These are phyloP conservation scores for Kwoniella dejecticola DNA, from an alignment of 768 basidiomycete species.

Conservation along the genomic window DNA sequence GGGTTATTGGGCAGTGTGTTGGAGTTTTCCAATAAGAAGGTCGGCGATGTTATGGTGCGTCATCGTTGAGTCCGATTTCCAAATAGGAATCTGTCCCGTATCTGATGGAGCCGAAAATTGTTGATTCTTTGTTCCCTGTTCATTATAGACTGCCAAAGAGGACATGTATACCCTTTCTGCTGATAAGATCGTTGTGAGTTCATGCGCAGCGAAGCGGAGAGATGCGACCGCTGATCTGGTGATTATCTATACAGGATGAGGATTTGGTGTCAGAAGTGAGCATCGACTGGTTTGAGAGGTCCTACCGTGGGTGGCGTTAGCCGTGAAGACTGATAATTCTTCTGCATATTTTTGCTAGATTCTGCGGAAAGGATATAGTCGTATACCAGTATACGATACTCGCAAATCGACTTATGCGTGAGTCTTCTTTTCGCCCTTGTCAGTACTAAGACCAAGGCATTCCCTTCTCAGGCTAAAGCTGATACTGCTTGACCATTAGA, in stretches of 20 bases:
- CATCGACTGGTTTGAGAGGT: too few species aligned
- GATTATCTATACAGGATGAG: constrained; percentile 25
- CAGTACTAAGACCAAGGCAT: background rate
- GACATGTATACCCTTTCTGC: constrained; percentile 45
- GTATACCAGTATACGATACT: constrained; percentile 49
- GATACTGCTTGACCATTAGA: constrained; percentile 11
- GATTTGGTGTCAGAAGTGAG: constrained; percentile 32
- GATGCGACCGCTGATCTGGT: constrained; percentile 1
- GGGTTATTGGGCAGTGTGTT: constrained; percentile 45
- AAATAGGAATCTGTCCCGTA: too few species aligned
- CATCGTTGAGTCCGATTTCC: too few species aligned
- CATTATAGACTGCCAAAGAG: constrained; percentile 41
- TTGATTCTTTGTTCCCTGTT: background rate
- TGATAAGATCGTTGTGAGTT: constrained; percentile 47
- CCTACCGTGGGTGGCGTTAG: too few species aligned
- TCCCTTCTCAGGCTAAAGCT: background rate
- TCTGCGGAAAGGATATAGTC: constrained; percentile 41
- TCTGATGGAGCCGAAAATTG: too few species aligned
- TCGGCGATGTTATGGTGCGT: constrained; percentile 47
- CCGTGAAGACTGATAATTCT: background rate
- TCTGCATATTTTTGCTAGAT: constrained; percentile 28
- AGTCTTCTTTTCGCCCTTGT: too few species aligned
- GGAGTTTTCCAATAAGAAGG: constrained; percentile 51
- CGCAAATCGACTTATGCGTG: constrained; percentile 40
- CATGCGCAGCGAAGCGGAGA: too few species aligned